Evolutionary conservation across 2,329 filamentous ascomycete species (phyloP), one percentile per base, ranked within the genome.

Genomic region (Sarocladiaceae sp.): DNA sequence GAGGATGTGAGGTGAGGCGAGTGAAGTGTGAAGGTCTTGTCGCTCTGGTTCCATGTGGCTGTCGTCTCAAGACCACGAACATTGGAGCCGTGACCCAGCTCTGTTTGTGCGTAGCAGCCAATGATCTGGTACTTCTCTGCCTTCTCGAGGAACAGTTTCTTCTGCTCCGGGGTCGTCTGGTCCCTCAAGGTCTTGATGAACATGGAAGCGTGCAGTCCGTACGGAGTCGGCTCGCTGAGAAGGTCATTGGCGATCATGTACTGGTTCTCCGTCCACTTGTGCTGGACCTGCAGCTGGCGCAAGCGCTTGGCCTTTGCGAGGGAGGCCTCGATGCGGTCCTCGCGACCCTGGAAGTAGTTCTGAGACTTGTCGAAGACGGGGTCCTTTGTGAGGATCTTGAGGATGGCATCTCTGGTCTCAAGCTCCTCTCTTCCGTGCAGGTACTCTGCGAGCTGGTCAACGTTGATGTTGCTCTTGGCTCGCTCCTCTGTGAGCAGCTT

Each of bases 351-450:
- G 60, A 85, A 86, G 65, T 88, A 87, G 59, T 88, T 88, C 51
- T 84, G 80, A 3, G 80, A 80, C 66, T 89, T 90, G 64, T 89
- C 82, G 53, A 90, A 89, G 46, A 88, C 73, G 43, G 78, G 76
- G 47, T 90, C 83, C 0, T 71, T 60, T 53, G 81, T 68, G 4
- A 90, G 72, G n/a, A 87, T 72, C 39, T 74, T 65, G 5, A 88
- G 66, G 21, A 90, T 72, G 19, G 67, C 67, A 2, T 74, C 64
- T 54, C 82, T 80, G 33, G 76, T 70, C 46, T 81, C 70, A 10
- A 88, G 68, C 4, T 71, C 70, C 47, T 82, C 73, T 54, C 79
- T 78, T 18, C 82, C 84, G 61, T 85, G 84, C 37, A 90, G 69
- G 55, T 86, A 81, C 43, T 78, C 70, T 37, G 82, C 77, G 7